Evolutionary conservation across 2,329 filamentous ascomycete genomes (phyloP), one percentile per base, ranked within the genome.

Genomic region (Colletotrichum orchidophilum): DNA sequence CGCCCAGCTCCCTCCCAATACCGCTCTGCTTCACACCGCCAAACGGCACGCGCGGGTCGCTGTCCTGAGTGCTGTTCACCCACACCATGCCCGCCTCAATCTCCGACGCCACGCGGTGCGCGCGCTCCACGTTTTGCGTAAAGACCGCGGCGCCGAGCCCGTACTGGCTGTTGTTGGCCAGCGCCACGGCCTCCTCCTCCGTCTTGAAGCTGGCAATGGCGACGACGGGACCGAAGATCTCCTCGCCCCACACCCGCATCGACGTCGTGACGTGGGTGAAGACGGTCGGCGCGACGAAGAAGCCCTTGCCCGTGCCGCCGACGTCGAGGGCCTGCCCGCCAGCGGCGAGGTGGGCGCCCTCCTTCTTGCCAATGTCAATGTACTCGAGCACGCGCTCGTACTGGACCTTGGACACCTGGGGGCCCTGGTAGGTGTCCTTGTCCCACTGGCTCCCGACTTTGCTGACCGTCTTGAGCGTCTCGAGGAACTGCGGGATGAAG

Each of bases 381-480:
- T 92, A 96, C 1, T 86, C 86, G 27, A 95, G 83, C 4, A 96
- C 87, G 46, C 89, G 85, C 62, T 94, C 91, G 76, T 92, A 93
- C 78, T 95, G 93, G 8, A 85, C 81, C 78, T 91, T 91, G 9
- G 91, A 92, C 58, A 94, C 88, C 77, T 94, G 92, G 0, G 93
- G 93, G 0, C 93, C 93, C 77, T 94, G 92, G 83, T 91, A 93
- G 0, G 92, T 94, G 46, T 84, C 84, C 75, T 91, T 88, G 5
- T 87, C 85, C 79, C 94, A 94, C 0, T 92, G 92, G 76, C 94
- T 89, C 60, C 93, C 93, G 21, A 94, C 86, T 62, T 90, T 88
- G 75, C 87, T 91, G 57, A 66, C 49, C 52, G 88, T 87, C 31
- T 85, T 82, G 72, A 87, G 85, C 63, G 92, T 84, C 70, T 88